These are phyloP conservation scores for Coprinopsis cinerea DNA, from an alignment of 768 basidiomycete species.

Conservation along the genomic window DNA sequence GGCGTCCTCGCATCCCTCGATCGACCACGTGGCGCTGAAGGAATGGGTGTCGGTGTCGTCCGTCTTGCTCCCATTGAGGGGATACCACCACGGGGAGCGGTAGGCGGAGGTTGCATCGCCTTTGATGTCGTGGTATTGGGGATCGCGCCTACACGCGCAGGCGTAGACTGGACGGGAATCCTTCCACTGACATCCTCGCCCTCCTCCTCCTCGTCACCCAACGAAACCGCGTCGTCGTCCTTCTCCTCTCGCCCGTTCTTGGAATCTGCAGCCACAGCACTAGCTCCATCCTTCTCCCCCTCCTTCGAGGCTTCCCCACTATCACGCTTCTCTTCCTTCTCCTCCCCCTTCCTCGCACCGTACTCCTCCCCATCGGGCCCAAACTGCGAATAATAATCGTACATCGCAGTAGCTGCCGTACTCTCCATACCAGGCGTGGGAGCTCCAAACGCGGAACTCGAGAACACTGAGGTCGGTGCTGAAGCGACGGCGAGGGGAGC, in stretches of 20 bases:
- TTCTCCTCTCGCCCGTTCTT: background rate
- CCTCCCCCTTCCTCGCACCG: background rate
- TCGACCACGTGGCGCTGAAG: background rate
- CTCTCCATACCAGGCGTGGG: too few relatives aligned
- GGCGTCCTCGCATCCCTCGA: too few relatives aligned
- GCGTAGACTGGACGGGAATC: background rate
- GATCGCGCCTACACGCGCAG: background rate
- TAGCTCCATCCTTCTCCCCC: background rate
- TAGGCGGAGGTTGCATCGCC: too few relatives aligned
- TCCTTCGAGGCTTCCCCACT: background rate
- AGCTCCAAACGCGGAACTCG: too few relatives aligned
- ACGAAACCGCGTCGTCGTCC: slow-evolving; percentile 1
- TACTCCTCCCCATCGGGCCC: too few relatives aligned
- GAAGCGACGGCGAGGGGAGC: too few relatives aligned
- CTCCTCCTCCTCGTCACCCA: slow-evolving; percentile 1
- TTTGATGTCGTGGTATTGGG: too few relatives aligned
- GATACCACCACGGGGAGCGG: too few relatives aligned
- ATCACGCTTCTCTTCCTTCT: background rate
- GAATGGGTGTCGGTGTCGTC: too few relatives aligned
- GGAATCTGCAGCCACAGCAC: background rate
- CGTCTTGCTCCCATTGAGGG: background rate
- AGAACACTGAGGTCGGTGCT: too few relatives aligned
- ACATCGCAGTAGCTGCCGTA: background rate
- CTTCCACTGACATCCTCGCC: background rate
- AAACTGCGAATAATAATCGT: background rate